Percentiles rank a stretch among this genome's conserved stretches.
Conservation (phyloP, 805 yeast genomes). For the Candida manassasensis region DNA sequence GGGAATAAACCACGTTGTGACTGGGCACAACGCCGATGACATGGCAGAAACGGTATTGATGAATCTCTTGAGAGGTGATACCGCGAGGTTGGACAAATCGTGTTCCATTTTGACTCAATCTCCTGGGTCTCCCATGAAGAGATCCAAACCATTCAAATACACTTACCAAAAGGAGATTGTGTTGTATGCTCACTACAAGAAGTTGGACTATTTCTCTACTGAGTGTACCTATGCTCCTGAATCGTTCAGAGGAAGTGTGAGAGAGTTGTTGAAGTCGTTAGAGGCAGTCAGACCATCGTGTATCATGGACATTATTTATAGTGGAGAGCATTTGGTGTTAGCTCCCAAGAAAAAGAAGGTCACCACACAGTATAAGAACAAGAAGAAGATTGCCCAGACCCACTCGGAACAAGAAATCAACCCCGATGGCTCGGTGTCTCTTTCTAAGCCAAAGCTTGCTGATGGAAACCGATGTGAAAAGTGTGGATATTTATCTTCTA, state of each 20-base stretch:
- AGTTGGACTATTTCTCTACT: slow-evolving; percentile 91
- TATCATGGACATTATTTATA: slow-evolving; percentile 87
- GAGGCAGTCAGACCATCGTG: slow-evolving; percentile 90
- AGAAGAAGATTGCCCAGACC: slow-evolving; percentile 15
- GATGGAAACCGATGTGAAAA: slow-evolving; percentile 74
- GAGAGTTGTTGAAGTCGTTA: slow-evolving; percentile 83
- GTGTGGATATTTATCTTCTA: slow-evolving; percentile 90
- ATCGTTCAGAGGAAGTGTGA: slow-evolving; percentile 96
- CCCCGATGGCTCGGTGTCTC: slow-evolving; percentile 57
- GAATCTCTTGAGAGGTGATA: slow-evolving; percentile 95
- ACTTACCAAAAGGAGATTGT: slow-evolving; percentile 97
- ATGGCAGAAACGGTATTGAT: slow-evolving; percentile 97
- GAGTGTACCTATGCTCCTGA: slow-evolving; percentile 99
- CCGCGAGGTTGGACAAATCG: slow-evolving; percentile 84
- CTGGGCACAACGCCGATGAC: slow-evolving; percentile 99
- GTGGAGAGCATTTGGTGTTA: slow-evolving; percentile 82
- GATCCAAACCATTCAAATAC: slow-evolving; percentile 94
- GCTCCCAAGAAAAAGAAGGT: slow-evolving; percentile 48
- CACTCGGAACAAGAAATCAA: slow-evolving; percentile 47
- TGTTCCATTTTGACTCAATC: slow-evolving; percentile 81
- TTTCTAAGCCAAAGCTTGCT: slow-evolving; percentile 33
- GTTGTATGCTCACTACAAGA: slow-evolving; percentile 92
- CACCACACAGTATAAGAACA: slow-evolving; percentile 32
- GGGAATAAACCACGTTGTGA: slow-evolving; percentile 84
- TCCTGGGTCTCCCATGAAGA: slow-evolving; percentile 80